phyloP scores from a whole-genome alignment of 2,329 filamentous ascomycete genomes.

The Chaetomiaceae sp. region DNA sequence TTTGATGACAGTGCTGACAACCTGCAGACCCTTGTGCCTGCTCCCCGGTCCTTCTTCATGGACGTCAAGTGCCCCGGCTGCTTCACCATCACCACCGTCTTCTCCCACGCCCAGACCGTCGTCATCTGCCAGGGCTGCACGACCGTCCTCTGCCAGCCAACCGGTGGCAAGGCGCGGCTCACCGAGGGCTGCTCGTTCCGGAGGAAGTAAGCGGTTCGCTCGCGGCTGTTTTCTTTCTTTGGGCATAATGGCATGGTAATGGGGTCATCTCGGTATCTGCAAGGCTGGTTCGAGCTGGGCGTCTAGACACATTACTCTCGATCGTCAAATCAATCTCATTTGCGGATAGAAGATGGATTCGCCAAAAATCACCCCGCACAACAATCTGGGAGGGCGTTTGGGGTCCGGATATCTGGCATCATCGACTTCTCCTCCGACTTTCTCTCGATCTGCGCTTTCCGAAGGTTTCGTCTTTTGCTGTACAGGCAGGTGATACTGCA shows the following conservation, averaged over 20 bases:
- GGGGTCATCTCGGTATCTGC: constrained; percentile 57
- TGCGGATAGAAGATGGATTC: constrained; percentile 71
- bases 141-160: constrained; percentile 98
- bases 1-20: constrained; percentile 15
- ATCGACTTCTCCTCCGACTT: constrained; percentile 37
- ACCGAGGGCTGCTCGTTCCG: constrained; percentile 99
- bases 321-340: constrained; percentile 43
- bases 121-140: constrained; percentile 99
- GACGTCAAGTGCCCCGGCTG: constrained; percentile 99
- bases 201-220: constrained; percentile 80
- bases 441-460: constrained; percentile 40
- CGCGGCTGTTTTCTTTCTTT: constrained; percentile 42
- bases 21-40: constrained; percentile 80
- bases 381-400: constrained; percentile 61
- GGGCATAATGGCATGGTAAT: constrained; percentile 46
- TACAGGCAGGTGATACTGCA: constrained; percentile 42
- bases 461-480: constrained; percentile 38
- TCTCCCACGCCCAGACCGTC: constrained; percentile 99
- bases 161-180: constrained; percentile 96
- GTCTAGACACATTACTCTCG: constrained; percentile 32
- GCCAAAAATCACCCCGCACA: constrained; percentile 47
- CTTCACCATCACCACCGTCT: constrained; percentile 99
- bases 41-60: constrained; percentile 99
- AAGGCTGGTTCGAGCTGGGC: constrained; percentile 38
- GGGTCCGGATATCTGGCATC: constrained; percentile 81